Conservation (phyloP, 2,329 filamentous ascomycete genomes). For the Aspergillus texensis region DNA sequence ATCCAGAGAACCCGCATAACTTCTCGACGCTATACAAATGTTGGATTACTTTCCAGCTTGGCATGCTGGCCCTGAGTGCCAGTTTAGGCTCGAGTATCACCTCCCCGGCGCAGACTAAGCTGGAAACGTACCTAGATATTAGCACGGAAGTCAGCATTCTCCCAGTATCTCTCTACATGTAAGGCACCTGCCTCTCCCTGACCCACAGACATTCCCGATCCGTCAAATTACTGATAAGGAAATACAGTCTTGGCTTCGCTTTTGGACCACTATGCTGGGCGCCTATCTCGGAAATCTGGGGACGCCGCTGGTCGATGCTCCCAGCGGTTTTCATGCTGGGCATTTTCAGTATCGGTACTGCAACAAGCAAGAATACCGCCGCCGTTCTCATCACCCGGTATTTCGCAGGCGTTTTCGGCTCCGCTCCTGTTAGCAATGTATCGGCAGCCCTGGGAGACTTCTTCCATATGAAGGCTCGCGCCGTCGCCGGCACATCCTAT, state of each 20-base stretch:
- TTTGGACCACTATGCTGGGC: slow-evolving; percentile 46
- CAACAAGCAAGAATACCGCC: slow-evolving; percentile 39
- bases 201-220: not conserved
- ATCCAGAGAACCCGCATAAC: slow-evolving; percentile 50
- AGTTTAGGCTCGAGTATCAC: slow-evolving; percentile 56
- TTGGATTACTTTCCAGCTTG: slow-evolving; percentile 53
- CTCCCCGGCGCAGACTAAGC: slow-evolving; percentile 47
- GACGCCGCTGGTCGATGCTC: slow-evolving; percentile 48
- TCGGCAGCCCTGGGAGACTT: slow-evolving; percentile 50
- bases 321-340: slow-evolving; percentile 46
- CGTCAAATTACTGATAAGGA: not conserved
- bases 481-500: slow-evolving; percentile 44
- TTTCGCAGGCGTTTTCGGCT: slow-evolving; percentile 50
- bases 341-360: slow-evolving; percentile 52
- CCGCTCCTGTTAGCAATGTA: slow-evolving; percentile 48
- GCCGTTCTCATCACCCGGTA: slow-evolving; percentile 47
- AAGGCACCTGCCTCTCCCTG: slow-evolving; percentile 5
- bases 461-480: slow-evolving; percentile 40
- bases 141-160: slow-evolving; percentile 50
- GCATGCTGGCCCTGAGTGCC: slow-evolving; percentile 54
- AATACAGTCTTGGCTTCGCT: slow-evolving; percentile 36
- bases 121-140: slow-evolving; percentile 48
- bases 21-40: slow-evolving; percentile 49
- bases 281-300: slow-evolving; percentile 49
- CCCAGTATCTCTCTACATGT: slow-evolving; percentile 51